Conservation (phyloP, 139 green algal species). For the Mychonastes homosphaera region DNA sequence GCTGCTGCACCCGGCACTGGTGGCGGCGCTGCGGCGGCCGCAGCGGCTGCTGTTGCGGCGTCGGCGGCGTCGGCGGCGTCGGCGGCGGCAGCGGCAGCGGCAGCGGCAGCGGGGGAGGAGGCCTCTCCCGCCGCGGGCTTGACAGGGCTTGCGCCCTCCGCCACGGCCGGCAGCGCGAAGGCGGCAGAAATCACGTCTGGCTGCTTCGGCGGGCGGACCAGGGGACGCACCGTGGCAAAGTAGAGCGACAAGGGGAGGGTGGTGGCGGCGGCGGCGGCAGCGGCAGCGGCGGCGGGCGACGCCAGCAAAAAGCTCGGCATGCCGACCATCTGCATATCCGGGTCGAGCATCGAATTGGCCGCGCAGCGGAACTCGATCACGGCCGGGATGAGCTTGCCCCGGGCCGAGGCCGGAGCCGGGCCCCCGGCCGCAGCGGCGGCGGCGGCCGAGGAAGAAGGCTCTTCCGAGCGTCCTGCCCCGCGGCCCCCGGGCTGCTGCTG, state of each 20-base stretch:
- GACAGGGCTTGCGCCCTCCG: background rate
- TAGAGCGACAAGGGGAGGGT: too few species aligned
- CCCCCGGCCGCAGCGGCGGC: background rate
- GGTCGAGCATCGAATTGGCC: slow-evolving; percentile 16
- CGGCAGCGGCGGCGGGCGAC: background rate
- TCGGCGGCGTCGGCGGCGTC: too few species aligned
- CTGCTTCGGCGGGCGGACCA: background rate
- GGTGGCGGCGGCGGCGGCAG: too few species aligned
- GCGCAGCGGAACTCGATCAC: slow-evolving; percentile 32
- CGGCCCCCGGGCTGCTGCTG: background rate
- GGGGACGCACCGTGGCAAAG: slow-evolving; percentile 1
- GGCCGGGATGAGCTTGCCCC: background rate
- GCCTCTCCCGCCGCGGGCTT: background rate
- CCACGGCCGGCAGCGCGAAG: background rate
- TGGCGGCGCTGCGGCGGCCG: too few species aligned
- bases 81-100: too few species aligned
- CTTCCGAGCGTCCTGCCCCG: background rate
- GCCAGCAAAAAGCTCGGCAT: slow-evolving; percentile 31
- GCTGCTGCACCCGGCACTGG: too few species aligned
- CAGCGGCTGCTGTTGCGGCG: too few species aligned
- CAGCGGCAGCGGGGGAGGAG: too few species aligned
- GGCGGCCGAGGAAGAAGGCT: background rate
- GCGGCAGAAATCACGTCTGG: background rate
- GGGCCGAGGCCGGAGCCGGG: background rate
- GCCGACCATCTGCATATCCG: slow-evolving; percentile 21